Evolutionary conservation across 768 basidiomycete genomes (phyloP).

Genomic region (Udeniomyces megalosporus): DNA sequence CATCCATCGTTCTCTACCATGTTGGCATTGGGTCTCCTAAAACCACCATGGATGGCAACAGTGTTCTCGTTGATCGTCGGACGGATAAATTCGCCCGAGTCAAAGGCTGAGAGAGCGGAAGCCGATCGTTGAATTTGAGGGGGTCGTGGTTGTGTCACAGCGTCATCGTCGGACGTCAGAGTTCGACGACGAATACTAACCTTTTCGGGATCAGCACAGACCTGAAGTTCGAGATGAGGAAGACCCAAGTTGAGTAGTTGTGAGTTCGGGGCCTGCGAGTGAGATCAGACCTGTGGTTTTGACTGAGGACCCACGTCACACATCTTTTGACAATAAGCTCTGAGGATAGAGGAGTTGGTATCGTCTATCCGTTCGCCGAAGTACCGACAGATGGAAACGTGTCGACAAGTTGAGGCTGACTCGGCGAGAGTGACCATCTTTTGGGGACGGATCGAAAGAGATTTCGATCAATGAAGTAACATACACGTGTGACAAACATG

Average conservation of each 20-base stretch:
- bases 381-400: slow-evolving; percentile 58
- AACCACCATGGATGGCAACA: background rate
- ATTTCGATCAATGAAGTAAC: no score
- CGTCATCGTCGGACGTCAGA: slow-evolving; percentile 8
- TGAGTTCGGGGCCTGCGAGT: background rate
- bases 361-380: slow-evolving; percentile 56
- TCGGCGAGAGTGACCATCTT: slow-evolving; percentile 26
- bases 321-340: slow-evolving; percentile 52
- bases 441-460: slow-evolving; percentile 31
- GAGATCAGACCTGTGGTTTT: background rate
- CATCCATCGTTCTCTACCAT: no score
- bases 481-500: background rate
- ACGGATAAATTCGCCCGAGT: background rate
- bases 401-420: slow-evolving; percentile 23
- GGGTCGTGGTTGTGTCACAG: slow-evolving; percentile 11
- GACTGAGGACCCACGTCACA: slow-evolving; percentile 45
- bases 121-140: slow-evolving; percentile 1
- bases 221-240: slow-evolving; percentile 32
- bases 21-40: background rate
- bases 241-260: background rate
- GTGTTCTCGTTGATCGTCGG: background rate
- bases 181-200: slow-evolving; percentile 26
- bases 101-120: background rate
- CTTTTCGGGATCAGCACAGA: slow-evolving; percentile 65
- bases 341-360: slow-evolving; percentile 34